These are phyloP conservation scores for Bruguiera sexangula DNA, from an alignment of 345 rosid genomes.

Conservation along the genomic window DNA sequence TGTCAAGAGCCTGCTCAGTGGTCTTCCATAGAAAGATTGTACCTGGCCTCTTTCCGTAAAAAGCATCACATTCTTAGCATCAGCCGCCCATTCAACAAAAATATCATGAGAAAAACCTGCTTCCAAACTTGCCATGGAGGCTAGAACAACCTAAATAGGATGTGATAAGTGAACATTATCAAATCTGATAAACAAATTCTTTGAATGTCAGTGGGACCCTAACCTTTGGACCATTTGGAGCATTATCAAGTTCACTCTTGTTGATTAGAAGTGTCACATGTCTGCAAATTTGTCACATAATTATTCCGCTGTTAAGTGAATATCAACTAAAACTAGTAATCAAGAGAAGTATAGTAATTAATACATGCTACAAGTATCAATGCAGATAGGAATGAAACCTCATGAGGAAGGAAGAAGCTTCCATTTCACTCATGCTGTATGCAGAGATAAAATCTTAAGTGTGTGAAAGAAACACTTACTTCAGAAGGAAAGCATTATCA, in stretches of 20 bases:
- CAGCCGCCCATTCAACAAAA: constrained; percentile 94
- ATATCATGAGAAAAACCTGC: constrained; percentile 97
- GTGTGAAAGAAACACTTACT: constrained; percentile 37
- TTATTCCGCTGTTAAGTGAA: constrained; percentile 5
- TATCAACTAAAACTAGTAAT: background rate
- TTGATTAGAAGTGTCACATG: constrained; percentile 70
- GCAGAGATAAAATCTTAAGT: background rate
- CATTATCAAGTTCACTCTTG: constrained; percentile 85
- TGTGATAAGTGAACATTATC: constrained; percentile 17
- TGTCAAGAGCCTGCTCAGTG: too few relatives aligned
- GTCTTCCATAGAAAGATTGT: background rate
- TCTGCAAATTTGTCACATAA: constrained; percentile 46
- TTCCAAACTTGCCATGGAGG: constrained; percentile 97
- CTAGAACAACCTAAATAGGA: constrained; percentile 70
- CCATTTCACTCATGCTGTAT: background rate
- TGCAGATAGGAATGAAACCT: too few relatives aligned
- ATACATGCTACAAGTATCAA: background rate
- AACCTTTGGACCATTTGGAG: constrained; percentile 95
- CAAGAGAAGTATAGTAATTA: too few relatives aligned
- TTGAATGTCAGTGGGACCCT: constrained; percentile 2
- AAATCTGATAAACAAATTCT: constrained; percentile 2
- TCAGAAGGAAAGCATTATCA: constrained; percentile 92
- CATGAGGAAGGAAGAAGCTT: background rate
- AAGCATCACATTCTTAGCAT: constrained; percentile 74
- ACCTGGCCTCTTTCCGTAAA: constrained; percentile 99